Base-by-base conservation (phyloP, 768 basidiomycete species). In the Omphalotus guepiniiformis region DNA sequence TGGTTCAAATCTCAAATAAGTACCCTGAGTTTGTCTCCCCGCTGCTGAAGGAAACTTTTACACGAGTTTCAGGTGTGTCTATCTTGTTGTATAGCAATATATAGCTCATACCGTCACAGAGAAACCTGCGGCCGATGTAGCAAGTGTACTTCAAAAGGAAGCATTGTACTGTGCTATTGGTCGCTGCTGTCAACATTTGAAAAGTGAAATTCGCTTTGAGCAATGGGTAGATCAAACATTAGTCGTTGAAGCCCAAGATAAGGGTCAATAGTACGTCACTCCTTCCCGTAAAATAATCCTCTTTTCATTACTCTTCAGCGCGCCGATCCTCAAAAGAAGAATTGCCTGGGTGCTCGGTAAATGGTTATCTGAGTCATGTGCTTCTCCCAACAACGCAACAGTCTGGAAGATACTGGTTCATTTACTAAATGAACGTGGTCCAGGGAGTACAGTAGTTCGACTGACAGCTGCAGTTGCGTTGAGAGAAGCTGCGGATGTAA, bases 261-360 rank as follows among this genome's bases (percentile, higher is more conserved):
- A 70, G 3, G 79, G 84, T 51, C 71, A 79, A 22, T 79, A 69
- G 88, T 87, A 56, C 42, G 75, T 58, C 27, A 11, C 39, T 44
- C 39, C 26, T 23, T 29, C 25, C 38, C 18, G 18, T 42, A 27
- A 21, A 26, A 7, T 16, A 6, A 9, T 23, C 48, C 46, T 6
- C 6, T 5, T 36, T 5, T 44, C 29, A 32, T 11, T 39, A 28
- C n/a, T 30, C 32, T 8, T 23, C 48, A 95, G 93, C 48, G 92
- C 87, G 60, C 87, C 89, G 1, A 88, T 98, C 45, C 79, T 98
- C 51, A 95, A 97, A 63, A 80, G 93, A n/a, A 80, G 94, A 26
- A 87, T 97, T 53, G 93, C 94, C 1, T 96, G 93, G 93, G 70
- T 97, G 3, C 77, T 97, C 38, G 93, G 94, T 21, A 87, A 84